These are phyloP conservation scores for Russula compacta DNA, from an alignment of 768 basidiomycete genomes.

Conservation along the genomic window DNA sequence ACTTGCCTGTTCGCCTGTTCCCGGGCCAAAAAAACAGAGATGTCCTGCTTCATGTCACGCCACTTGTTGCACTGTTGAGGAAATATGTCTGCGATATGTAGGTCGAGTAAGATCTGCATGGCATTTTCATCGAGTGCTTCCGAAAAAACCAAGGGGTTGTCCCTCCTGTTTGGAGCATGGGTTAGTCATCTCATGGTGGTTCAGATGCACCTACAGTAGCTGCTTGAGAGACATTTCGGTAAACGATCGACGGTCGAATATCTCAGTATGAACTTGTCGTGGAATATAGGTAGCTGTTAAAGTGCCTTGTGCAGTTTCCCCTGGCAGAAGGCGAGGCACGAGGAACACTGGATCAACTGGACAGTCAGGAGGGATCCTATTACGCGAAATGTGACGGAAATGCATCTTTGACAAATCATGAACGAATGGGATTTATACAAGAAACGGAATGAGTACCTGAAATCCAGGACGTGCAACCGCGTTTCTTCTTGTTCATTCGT, in stretches of 20 bases:
- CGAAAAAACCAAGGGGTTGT: neutral
- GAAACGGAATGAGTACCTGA: slow-evolving; percentile 27
- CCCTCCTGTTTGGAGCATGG: neutral
- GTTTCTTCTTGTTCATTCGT: slow-evolving; percentile 47
- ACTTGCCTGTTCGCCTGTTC: neutral
- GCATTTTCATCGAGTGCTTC: neutral
- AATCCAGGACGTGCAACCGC: slow-evolving; percentile 39
- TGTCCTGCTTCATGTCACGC: neutral
- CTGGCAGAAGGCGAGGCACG: slow-evolving; percentile 3
- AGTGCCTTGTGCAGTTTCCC: slow-evolving; percentile 20
- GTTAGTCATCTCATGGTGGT: too few relatives aligned
- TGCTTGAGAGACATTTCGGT: neutral
- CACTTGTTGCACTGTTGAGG: neutral
- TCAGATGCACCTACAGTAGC: neutral
- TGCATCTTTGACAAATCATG: neutral
- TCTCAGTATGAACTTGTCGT: neutral
- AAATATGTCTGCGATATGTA: neutral
- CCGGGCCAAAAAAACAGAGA: neutral
- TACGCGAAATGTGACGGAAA: neutral
- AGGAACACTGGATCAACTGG: neutral
- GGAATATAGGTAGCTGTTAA: neutral
- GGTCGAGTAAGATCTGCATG: neutral
- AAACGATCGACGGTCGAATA: fast-evolving
- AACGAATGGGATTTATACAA: neutral
- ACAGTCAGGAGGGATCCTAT: neutral